Evolutionary conservation across 192 early-diverging fungal species (phyloP).

Genomic region (Podila epicladia): DNA sequence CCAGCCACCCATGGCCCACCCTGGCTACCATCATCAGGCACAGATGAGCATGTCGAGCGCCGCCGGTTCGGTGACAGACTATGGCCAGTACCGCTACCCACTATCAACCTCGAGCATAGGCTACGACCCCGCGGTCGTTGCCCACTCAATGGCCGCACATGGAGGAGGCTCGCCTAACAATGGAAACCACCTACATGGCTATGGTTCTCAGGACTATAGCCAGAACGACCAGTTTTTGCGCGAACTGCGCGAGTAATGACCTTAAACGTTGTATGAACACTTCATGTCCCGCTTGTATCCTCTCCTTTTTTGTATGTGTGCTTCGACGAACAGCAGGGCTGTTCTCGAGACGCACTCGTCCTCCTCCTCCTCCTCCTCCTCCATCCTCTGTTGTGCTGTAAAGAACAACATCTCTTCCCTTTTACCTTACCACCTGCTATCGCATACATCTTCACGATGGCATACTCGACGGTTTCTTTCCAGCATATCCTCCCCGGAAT

Average conservation of each 20-base stretch:
- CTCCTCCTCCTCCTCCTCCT: no score
- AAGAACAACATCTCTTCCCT: no score
- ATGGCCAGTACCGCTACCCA: constrained; percentile 12
- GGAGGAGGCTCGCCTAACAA: neutral
- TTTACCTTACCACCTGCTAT: no score
- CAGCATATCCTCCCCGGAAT: no score
- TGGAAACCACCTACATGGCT: constrained; percentile 18
- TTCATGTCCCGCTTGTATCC: no score
- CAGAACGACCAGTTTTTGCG: constrained; percentile 40
- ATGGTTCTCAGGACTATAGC: constrained; percentile 40
- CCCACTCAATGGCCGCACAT: neutral
- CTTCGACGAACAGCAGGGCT: no score
- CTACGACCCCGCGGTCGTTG: neutral
- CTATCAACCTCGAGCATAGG: neutral
- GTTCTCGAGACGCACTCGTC: no score
- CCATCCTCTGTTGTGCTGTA: no score
- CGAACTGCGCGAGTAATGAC: constrained; percentile 36
- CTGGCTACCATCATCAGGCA: neutral
- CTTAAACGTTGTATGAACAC: neutral
- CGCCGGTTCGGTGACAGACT: constrained; percentile 9
- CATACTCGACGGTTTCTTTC: no score
- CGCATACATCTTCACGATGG: no score
- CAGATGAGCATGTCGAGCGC: constrained; percentile 27
- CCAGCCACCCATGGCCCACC: constrained; percentile 1
- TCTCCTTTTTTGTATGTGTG: no score